phyloP scores from a whole-genome alignment of 805 yeast genomes.

The Candida qinlingensis region DNA sequence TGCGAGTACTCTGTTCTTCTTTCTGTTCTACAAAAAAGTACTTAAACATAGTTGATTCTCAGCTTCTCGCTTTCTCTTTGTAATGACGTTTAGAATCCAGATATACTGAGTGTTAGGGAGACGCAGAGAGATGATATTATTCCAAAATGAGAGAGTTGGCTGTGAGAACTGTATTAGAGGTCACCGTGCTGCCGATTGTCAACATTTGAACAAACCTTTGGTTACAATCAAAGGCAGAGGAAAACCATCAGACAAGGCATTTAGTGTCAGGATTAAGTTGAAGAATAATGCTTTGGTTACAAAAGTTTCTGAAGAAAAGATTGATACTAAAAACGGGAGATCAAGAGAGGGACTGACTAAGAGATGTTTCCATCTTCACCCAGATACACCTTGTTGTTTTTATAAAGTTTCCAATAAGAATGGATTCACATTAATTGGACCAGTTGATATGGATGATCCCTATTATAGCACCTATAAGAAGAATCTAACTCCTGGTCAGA shows the following conservation, averaged over 20 bases:
- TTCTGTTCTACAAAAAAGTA: too few relatives aligned
- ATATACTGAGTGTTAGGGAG: too few relatives aligned
- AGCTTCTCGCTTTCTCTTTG: too few relatives aligned
- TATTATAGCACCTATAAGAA: neutral
- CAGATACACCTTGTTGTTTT: constrained; percentile 2
- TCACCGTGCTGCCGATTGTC: constrained; percentile 7
- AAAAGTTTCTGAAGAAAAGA: neutral
- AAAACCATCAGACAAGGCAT: neutral
- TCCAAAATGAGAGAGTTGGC: constrained; percentile 6
- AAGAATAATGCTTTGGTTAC: neutral
- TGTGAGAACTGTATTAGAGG: constrained; percentile 8
- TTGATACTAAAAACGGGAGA: constrained; percentile 5
- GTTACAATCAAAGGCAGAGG: constrained; percentile 6
- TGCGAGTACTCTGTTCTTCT: too few relatives aligned
- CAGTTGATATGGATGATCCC: neutral
- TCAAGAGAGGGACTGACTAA: neutral
- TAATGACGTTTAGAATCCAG: too few relatives aligned
- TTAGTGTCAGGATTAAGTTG: neutral
- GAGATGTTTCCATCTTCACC: neutral
- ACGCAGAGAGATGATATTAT: neutral
- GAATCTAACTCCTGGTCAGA: neutral
- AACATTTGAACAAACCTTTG: constrained; percentile 4
- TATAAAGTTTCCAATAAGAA: neutral
- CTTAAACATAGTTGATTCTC: too few relatives aligned
- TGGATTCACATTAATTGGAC: neutral